Percentiles rank a stretch among this genome's conserved stretches.
Conservation (phyloP, 2,329 filamentous ascomycete genomes). For the Pyrenophora graminea region DNA sequence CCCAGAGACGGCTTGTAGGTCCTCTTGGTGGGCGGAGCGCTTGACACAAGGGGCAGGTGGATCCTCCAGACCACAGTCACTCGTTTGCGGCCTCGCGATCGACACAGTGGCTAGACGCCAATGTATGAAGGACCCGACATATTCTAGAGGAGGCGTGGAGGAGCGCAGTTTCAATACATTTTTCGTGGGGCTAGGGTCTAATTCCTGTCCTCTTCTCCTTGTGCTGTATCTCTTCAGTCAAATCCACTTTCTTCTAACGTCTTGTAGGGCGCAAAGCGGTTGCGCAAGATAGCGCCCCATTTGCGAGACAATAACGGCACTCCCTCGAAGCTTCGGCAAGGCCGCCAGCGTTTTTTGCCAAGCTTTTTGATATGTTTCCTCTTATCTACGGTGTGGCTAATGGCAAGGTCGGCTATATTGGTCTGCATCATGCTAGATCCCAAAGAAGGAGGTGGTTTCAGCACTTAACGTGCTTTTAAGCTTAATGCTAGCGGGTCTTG, state of each 20-base stretch:
- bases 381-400: constrained; percentile 36
- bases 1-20: neutral
- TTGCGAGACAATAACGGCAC: neutral
- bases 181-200: neutral
- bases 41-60: constrained; percentile 19
- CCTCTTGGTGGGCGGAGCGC: constrained; percentile 8
- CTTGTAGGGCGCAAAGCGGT: no score
- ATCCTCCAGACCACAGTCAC: neutral
- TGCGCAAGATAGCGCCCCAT: no score
- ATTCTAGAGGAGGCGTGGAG: constrained; percentile 12
- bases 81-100: constrained; percentile 8
- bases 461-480: constrained; percentile 38
- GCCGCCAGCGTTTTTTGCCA: neutral
- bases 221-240: neutral
- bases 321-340: neutral
- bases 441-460: constrained; percentile 39
- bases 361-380: constrained; percentile 14
- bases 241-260: no score
- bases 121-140: constrained; percentile 9
- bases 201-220: neutral
- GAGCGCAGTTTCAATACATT: neutral
- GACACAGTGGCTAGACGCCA: constrained; percentile 9
- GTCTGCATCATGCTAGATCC: constrained; percentile 30
- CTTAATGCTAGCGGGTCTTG: constrained; percentile 38
- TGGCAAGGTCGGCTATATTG: constrained; percentile 30